Evolutionary conservation across 2,329 filamentous ascomycete genomes (phyloP).

Genomic region (Penicillium polonicum): DNA sequence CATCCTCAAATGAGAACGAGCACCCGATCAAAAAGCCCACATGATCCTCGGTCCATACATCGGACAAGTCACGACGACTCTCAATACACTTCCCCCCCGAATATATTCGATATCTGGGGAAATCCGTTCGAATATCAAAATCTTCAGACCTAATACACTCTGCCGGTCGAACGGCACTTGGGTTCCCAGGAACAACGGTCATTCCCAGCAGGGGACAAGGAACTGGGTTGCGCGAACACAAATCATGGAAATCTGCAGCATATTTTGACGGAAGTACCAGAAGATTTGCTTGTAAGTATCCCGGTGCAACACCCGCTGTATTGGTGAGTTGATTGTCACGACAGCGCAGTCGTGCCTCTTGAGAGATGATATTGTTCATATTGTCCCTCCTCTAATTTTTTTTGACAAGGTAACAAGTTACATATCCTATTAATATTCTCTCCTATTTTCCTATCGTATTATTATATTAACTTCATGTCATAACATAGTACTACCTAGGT

Average conservation of each 20-base stretch:
- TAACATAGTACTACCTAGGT: no score
- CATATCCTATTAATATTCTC: not conserved
- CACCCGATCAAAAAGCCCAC: slow-evolving; percentile 65
- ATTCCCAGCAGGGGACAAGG: slow-evolving; percentile 61
- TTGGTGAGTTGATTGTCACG: slow-evolving; percentile 43
- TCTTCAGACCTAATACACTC: slow-evolving; percentile 30
- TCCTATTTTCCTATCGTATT: not conserved
- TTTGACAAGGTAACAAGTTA: not conserved
- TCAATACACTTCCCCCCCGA: slow-evolving; percentile 46
- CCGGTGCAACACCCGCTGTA: slow-evolving; percentile 57
- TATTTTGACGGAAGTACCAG: slow-evolving; percentile 59
- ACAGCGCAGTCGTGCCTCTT: slow-evolving; percentile 46
- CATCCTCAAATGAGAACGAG: slow-evolving; percentile 62
- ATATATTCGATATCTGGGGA: slow-evolving; percentile 61
- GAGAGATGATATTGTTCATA: slow-evolving; percentile 15
- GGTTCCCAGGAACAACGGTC: slow-evolving; percentile 39
- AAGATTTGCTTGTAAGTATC: slow-evolving; percentile 62
- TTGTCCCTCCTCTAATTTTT: no score
- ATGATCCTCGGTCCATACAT: slow-evolving; percentile 58
- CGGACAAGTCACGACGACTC: slow-evolving; percentile 45
- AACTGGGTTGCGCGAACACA: slow-evolving; percentile 62
- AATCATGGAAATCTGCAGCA: slow-evolving; percentile 57
- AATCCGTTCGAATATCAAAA: slow-evolving; percentile 59
- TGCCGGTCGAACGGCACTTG: slow-evolving; percentile 18
- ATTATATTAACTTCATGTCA: not conserved